Conservation (phyloP, 257 asterid species). For the Phtheirospermum japonicum region DNA sequence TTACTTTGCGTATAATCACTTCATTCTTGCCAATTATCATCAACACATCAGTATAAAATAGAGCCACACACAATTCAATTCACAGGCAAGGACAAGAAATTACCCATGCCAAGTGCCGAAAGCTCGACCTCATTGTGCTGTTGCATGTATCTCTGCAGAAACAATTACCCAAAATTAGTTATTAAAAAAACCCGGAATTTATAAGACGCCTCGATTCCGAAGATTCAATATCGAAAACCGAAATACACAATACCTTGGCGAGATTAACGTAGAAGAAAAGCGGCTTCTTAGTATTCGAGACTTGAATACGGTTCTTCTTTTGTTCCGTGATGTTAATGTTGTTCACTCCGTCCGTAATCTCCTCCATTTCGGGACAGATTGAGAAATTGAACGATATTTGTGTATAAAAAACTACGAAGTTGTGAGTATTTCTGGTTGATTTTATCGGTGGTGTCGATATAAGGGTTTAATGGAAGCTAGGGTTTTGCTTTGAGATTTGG, state of each 20-base stretch:
- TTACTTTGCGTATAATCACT: neutral
- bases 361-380: constrained; percentile 40
- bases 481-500: constrained; percentile 31
- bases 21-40: neutral
- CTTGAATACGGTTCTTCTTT: constrained; percentile 81
- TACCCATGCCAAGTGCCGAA: constrained; percentile 95
- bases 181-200: neutral
- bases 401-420: neutral
- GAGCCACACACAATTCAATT: neutral
- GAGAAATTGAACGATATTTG: too few relatives aligned
- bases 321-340: constrained; percentile 49
- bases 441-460: too few relatives aligned
- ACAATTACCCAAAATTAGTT: constrained; percentile 16
- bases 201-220: constrained; percentile 4
- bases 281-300: constrained; percentile 73
- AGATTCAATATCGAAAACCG: neutral
- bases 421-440: constrained; percentile 1
- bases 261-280: constrained; percentile 82
- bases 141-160: constrained; percentile 70
- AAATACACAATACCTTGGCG: constrained; percentile 50
- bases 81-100: neutral
- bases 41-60: neutral
- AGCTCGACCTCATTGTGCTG: constrained; percentile 83
- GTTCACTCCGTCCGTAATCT: constrained; percentile 55
- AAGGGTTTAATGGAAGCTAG: constrained; percentile 35